Conservation (phyloP, 768 basidiomycete species). For the Jaapia argillacea region DNA sequence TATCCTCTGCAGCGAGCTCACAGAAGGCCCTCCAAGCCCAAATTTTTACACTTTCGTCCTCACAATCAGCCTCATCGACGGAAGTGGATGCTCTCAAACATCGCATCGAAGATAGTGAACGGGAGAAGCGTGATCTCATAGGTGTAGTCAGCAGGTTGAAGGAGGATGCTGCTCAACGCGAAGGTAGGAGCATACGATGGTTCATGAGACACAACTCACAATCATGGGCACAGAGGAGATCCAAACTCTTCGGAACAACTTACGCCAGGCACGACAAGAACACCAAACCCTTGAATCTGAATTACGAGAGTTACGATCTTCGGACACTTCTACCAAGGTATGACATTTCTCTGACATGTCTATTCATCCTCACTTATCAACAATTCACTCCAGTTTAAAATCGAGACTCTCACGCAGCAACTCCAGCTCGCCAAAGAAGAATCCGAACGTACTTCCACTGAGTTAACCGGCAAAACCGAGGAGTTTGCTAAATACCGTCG, state of each 20-base stretch:
- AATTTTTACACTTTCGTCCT: conserved; percentile 43
- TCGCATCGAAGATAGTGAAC: conserved; percentile 65
- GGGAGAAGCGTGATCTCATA: conserved; percentile 86
- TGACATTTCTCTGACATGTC: conserved; percentile 5
- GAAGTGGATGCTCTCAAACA: conserved; percentile 50
- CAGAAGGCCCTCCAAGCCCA: conserved; percentile 41
- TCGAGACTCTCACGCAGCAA: conserved; percentile 78
- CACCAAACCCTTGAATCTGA: conserved; percentile 57
- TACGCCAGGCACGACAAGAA: conserved; percentile 71
- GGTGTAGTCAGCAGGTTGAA: conserved; percentile 76
- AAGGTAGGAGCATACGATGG: conserved; percentile 39
- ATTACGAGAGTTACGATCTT: conserved; percentile 62
- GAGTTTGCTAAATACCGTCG: conserved; percentile 80
- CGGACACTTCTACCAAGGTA: conserved; percentile 72
- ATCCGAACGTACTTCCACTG: conserved; percentile 56
- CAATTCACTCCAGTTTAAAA: conserved; percentile 75
- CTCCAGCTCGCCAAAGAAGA: conserved; percentile 70
- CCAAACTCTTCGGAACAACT: conserved; percentile 50
- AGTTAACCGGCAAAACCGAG: conserved; percentile 65
- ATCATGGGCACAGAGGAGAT: conserved; percentile 47
- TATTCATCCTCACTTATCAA: conserved; percentile 4
- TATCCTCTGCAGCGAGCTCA: conserved; percentile 28
- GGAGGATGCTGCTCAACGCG: conserved; percentile 61
- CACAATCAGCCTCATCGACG: conserved; percentile 51
- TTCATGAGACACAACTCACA: not conserved